These are phyloP conservation scores for Candida hungchunana DNA, from an alignment of 805 yeast species.

Conservation along the genomic window DNA sequence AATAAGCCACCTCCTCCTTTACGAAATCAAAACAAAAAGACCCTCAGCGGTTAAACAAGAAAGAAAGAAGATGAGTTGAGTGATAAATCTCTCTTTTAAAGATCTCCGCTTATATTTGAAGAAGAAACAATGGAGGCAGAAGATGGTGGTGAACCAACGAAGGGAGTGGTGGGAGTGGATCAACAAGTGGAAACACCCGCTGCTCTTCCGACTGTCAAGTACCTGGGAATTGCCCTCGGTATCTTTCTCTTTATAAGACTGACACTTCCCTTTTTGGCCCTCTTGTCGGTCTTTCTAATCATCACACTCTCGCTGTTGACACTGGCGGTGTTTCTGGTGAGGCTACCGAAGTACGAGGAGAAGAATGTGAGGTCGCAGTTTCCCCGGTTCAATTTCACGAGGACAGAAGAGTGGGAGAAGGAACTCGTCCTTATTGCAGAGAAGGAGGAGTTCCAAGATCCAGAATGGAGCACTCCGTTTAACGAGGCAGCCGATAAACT, in stretches of 20 bases:
- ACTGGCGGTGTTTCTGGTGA: conserved; percentile 2
- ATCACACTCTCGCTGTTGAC: conserved; percentile 1
- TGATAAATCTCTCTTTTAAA: too few relatives aligned
- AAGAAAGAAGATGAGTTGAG: too few relatives aligned
- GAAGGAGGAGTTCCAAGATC: conserved; percentile 10
- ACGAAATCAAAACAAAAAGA: too few relatives aligned
- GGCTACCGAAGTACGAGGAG: conserved; percentile 10
- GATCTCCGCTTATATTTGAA: too few relatives aligned
- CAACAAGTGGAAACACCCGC: too few relatives aligned
- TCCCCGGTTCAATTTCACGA: conserved; percentile 27
- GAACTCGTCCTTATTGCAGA: conserved; percentile 19
- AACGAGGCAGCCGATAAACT: conserved; percentile 44
- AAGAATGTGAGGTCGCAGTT: conserved; percentile 9
- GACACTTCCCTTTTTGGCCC: conserved; percentile 8
- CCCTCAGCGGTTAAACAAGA: too few relatives aligned
- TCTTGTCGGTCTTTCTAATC: conserved; percentile 2
- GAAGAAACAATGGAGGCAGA: too few relatives aligned
- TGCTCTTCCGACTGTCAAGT: too few relatives aligned
- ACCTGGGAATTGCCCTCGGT: conserved; percentile 4
- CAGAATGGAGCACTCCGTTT: conserved; percentile 7
- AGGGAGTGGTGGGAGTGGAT: too few relatives aligned
- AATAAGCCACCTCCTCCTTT: too few relatives aligned
- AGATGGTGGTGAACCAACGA: too few relatives aligned
- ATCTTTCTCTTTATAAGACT: conserved; percentile 7
- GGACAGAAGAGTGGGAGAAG: conserved; percentile 28